Base-by-base conservation (phyloP, 2,329 filamentous ascomycete species). In the Incumbomyces delicatus region DNA sequence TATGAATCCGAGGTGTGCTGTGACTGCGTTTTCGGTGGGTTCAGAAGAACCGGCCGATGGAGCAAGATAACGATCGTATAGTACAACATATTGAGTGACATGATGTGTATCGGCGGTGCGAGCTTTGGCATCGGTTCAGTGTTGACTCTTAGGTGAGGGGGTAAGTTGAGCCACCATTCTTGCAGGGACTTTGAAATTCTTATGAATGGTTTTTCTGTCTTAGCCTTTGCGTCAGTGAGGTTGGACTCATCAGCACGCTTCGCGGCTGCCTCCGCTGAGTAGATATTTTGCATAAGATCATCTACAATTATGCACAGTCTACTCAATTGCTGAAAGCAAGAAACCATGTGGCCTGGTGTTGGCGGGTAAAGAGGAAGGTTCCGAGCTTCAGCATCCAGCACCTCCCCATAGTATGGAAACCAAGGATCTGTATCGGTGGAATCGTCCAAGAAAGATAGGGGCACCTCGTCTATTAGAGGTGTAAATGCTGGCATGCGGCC, bases 61-160 rank as follows among this genome's bases (percentile, higher is more conserved):
- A 78, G 62, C 0, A 78, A 67, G 5, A 78, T 76, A 1, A 71
- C 57, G 0, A 76, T 63, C 0, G 73, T 71, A 45, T 77, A 65
- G 34, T 73, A 73, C 56, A 75, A 69, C 3, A 72, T 65, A 33
- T 68, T 62, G 0, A 72, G 58, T 47, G 66, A 70, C 32, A 73
- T 58, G 2, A 71, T 63, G 48, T 72, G 68, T 13, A 68, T 69
- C 1, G 70, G 71, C 10, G 70, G 69, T 6, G 61, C 59, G 1
- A 56, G 44, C 7, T 46, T 44, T 6, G 55, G 53, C 49, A 53
- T 58, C 7, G 59, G 62, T 6, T 58, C 54, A 2, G 60, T 54
- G 35, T 67, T 62, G 22, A 69, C 66, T 13, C 54, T 57, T 1
- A 76, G 60, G 54, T 74, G 68, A 2, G 54, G 33, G 0, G 73